These are phyloP conservation scores for Aspergillus fumigatiaffinis DNA, from an alignment of 2,329 filamentous ascomycete genomes.

Conservation along the genomic window DNA sequence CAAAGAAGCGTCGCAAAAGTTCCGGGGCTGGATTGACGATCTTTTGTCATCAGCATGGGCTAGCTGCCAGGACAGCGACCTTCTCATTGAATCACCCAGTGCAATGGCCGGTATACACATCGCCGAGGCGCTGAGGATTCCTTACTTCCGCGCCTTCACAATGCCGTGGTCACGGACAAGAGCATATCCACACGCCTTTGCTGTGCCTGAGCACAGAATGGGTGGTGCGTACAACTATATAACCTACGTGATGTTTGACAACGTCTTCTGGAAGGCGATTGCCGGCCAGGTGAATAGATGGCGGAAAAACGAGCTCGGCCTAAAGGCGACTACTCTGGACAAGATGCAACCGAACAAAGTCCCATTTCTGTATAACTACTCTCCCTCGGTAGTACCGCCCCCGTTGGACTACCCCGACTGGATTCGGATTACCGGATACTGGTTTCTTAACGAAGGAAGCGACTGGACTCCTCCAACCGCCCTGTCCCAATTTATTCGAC, in stretches of 20 bases:
- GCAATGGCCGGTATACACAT: constrained; percentile 98
- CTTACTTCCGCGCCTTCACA: constrained; percentile 95
- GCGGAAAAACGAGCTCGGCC: constrained; percentile 73
- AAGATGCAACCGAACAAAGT: constrained; percentile 96
- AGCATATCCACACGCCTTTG: constrained; percentile 94
- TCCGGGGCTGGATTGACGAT: constrained; percentile 92
- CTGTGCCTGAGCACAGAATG: constrained; percentile 88
- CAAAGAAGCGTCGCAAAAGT: constrained; percentile 78
- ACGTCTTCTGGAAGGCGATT: constrained; percentile 92
- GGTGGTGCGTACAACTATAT: constrained; percentile 93
- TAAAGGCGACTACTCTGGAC: constrained; percentile 77
- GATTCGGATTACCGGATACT: constrained; percentile 96
- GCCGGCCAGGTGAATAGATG: constrained; percentile 88
- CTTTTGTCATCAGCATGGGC: constrained; percentile 76
- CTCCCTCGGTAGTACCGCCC: constrained; percentile 85
- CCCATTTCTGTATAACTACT: constrained; percentile 98
- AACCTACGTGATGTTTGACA: constrained; percentile 95
- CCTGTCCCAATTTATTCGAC: constrained; percentile 75
- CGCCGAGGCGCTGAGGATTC: constrained; percentile 84
- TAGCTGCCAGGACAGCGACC: constrained; percentile 80
- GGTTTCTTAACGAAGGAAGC: constrained; percentile 81
- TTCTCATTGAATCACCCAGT: constrained; percentile 91
- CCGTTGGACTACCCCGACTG: constrained; percentile 95
- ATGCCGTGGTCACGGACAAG: constrained; percentile 98
- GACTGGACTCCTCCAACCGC: constrained; percentile 72